Evolutionary conservation across 2,329 filamentous ascomycete genomes (phyloP).

Genomic region (Cercospora sp.): DNA sequence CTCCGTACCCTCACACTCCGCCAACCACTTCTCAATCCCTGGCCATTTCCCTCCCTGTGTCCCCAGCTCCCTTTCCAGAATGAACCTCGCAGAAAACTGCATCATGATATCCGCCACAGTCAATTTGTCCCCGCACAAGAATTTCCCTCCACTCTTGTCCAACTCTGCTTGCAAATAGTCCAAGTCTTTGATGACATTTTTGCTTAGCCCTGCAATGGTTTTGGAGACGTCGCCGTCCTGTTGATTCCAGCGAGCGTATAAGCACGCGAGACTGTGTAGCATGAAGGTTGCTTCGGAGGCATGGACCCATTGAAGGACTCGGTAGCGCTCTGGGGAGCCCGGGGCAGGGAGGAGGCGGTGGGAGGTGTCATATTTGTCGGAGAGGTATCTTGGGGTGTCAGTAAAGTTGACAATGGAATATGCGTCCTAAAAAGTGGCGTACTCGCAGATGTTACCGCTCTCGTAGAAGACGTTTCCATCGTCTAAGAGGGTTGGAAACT

Average conservation of each 20-base stretch:
- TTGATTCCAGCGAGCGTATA: conserved; percentile 50
- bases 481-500: conserved; percentile 49
- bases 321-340: conserved; percentile 39
- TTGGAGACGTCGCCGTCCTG: conserved; percentile 40
- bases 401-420: neutral
- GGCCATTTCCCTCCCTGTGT: conserved; percentile 41
- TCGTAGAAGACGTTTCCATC: conserved; percentile 45
- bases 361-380: conserved; percentile 48
- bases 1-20: conserved; percentile 41
- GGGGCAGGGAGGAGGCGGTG: conserved; percentile 43
- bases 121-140: conserved; percentile 46
- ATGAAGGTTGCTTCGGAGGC: conserved; percentile 52
- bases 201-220: conserved; percentile 43
- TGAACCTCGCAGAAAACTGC: conserved; percentile 45
- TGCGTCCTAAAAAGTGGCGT: conserved; percentile 13
- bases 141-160: conserved; percentile 41
- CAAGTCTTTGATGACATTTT: conserved; percentile 50
- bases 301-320: conserved; percentile 49
- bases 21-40: conserved; percentile 41
- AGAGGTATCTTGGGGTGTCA: conserved; percentile 44
- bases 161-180: conserved; percentile 49
- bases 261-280: conserved; percentile 48
- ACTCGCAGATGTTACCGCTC: conserved; percentile 52
- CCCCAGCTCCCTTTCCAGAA: conserved; percentile 43
- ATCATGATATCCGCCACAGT: conserved; percentile 52